phyloP scores from a whole-genome alignment of 2,329 filamentous ascomycete genomes.

The Colletotrichum melonis region DNA sequence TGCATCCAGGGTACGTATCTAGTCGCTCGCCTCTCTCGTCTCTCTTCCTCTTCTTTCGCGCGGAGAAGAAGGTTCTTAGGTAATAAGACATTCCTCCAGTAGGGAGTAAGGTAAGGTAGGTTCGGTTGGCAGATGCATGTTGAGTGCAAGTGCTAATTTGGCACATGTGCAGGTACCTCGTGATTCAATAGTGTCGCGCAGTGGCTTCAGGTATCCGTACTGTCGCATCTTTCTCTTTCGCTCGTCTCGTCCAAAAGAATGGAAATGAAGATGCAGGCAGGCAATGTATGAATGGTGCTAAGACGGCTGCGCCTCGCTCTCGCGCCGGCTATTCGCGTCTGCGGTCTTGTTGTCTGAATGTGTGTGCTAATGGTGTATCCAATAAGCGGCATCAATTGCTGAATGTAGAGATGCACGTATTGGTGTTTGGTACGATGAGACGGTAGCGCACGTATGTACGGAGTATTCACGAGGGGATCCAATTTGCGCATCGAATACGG shows the following conservation, averaged over 20 bases:
- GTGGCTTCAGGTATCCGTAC: conserved; percentile 1
- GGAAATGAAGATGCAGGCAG: neutral
- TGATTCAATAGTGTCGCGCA: neutral
- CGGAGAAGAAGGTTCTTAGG: neutral
- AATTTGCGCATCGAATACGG: neutral
- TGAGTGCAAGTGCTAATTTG: too few relatives aligned
- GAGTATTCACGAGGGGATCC: neutral
- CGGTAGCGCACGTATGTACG: neutral
- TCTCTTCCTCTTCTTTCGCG: neutral
- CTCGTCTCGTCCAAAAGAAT: neutral
- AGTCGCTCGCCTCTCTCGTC: neutral
- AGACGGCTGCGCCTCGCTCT: conserved; percentile 2
- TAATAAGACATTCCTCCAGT: neutral
- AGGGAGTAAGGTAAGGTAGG: neutral
- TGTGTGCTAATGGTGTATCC: neutral
- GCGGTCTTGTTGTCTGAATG: neutral
- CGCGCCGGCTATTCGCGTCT: neutral
- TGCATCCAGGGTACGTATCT: neutral
- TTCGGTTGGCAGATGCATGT: neutral
- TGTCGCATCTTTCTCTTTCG: neutral
- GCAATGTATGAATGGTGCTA: neutral
- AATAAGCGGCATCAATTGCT: too few relatives aligned
- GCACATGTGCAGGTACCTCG: neutral
- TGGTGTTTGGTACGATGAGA: neutral
- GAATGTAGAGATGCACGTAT: neutral